phyloP scores from a whole-genome alignment of 2,329 filamentous ascomycete genomes.

The Pestalotiopsis sp. region DNA sequence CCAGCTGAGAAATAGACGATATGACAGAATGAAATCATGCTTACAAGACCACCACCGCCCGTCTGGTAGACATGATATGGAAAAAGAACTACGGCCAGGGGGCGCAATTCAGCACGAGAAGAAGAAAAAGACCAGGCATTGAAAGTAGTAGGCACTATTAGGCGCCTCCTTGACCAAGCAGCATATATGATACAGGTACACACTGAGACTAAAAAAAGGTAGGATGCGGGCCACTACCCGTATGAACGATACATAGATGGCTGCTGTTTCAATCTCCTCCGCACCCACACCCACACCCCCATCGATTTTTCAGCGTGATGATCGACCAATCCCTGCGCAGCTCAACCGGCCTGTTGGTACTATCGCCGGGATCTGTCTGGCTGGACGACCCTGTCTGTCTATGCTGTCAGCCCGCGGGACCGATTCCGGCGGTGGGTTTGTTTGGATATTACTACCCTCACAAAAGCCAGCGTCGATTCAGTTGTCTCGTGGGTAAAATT shows the following conservation, averaged over 20 bases:
- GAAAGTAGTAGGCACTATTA: too few relatives aligned
- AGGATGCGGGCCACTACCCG: neutral
- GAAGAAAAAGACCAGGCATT: too few relatives aligned
- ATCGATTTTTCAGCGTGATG: neutral
- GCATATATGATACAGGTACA: too few relatives aligned
- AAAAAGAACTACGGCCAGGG: too few relatives aligned
- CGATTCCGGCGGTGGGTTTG: neutral
- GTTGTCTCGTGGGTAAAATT: too few relatives aligned
- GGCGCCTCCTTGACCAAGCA: too few relatives aligned
- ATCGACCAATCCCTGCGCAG: slow-evolving; percentile 14
- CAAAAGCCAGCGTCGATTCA: too few relatives aligned
- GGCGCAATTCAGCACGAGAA: too few relatives aligned
- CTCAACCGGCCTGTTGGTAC: slow-evolving; percentile 15
- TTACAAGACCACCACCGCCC: neutral
- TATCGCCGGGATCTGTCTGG: neutral
- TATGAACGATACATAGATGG: neutral
- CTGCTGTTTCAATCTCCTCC: neutral
- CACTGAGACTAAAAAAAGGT: neutral
- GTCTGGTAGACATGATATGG: neutral
- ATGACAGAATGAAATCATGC: neutral
- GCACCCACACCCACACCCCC: neutral
- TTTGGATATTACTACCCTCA: neutral
- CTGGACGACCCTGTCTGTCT: neutral
- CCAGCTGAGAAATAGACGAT: too few relatives aligned
- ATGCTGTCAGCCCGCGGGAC: neutral